These are phyloP conservation scores for Articulospora tetracladia DNA, from an alignment of 495 filamentous ascomycete genomes.

Conservation along the genomic window DNA sequence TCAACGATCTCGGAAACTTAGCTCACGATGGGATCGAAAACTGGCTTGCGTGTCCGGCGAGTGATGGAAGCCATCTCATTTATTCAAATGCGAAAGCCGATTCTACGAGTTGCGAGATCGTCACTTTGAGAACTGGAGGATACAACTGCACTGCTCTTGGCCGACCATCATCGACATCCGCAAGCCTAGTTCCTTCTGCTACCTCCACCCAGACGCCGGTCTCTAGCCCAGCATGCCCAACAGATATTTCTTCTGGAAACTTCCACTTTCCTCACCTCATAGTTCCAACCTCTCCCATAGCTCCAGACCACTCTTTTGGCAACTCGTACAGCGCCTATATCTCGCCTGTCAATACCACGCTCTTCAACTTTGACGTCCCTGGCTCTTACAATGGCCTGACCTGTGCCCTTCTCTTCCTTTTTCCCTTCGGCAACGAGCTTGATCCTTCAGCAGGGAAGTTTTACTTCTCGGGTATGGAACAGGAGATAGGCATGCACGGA, in stretches of 20 bases:
- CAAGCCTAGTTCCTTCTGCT: neutral
- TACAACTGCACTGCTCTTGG: conserved; percentile 18
- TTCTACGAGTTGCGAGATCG: conserved; percentile 12
- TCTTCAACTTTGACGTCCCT: conserved; percentile 71
- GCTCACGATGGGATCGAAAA: conserved; percentile 12
- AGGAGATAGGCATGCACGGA: conserved; percentile 30
- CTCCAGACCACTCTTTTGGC: conserved; percentile 47
- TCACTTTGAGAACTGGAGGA: conserved; percentile 17
- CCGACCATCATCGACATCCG: conserved; percentile 1
- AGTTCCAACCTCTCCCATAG: conserved; percentile 55
- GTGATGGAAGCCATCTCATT: conserved; percentile 20
- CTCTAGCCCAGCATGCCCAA: conserved; percentile 13
- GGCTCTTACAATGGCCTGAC: conserved; percentile 40
- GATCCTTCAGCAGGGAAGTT: conserved; percentile 29
- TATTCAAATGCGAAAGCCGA: conserved; percentile 13
- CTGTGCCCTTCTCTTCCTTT: conserved; percentile 64
- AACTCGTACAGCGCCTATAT: conserved; percentile 53
- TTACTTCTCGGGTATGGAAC: conserved; percentile 47
- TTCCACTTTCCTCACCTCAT: conserved; percentile 66
- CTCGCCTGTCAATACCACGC: conserved; percentile 48
- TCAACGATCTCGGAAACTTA: conserved; percentile 15
- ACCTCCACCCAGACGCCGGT: neutral
- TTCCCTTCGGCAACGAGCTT: conserved; percentile 42
- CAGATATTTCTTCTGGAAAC: conserved; percentile 28
- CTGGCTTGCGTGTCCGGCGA: conserved; percentile 21